Percentiles rank a stretch among this genome's conserved stretches.
Conservation (phyloP, 257 asterid species). For the Solanum dulcamara region DNA sequence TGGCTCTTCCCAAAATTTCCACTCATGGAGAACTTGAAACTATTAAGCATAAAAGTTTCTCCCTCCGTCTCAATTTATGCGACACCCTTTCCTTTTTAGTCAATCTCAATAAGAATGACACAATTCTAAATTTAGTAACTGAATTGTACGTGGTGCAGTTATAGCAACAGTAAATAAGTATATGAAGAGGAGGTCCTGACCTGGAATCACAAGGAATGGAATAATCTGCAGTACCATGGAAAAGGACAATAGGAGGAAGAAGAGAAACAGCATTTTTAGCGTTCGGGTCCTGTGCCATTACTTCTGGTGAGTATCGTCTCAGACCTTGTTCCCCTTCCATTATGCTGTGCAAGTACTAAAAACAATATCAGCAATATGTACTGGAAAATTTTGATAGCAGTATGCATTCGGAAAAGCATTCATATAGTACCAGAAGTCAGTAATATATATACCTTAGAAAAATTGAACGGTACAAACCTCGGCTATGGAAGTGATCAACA, state of each 20-base stretch:
- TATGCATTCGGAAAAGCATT: neutral
- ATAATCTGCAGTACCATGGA: slow-evolving; percentile 92
- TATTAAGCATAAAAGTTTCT: neutral
- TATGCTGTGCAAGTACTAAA: slow-evolving; percentile 37
- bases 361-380: neutral
- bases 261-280: slow-evolving; percentile 46
- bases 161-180: neutral
- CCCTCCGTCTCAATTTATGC: neutral
- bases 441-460: slow-evolving; percentile 44
- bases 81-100: neutral
- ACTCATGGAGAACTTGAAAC: neutral
- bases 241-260: slow-evolving; percentile 72
- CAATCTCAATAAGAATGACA: neutral
- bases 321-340: slow-evolving; percentile 96
- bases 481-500: slow-evolving; percentile 65
- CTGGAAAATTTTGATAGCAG: neutral
- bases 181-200: slow-evolving; percentile 13
- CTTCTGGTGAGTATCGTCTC: slow-evolving; percentile 66
- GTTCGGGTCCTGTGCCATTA: slow-evolving; percentile 56
- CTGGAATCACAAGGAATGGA: slow-evolving; percentile 84
- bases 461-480: slow-evolving; percentile 76
- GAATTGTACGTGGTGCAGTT: neutral
- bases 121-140: neutral
- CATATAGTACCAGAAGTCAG: neutral
- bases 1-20: neutral